Conservation (phyloP, 2,329 filamentous ascomycete species). For the Plectosphaerella sp. region DNA sequence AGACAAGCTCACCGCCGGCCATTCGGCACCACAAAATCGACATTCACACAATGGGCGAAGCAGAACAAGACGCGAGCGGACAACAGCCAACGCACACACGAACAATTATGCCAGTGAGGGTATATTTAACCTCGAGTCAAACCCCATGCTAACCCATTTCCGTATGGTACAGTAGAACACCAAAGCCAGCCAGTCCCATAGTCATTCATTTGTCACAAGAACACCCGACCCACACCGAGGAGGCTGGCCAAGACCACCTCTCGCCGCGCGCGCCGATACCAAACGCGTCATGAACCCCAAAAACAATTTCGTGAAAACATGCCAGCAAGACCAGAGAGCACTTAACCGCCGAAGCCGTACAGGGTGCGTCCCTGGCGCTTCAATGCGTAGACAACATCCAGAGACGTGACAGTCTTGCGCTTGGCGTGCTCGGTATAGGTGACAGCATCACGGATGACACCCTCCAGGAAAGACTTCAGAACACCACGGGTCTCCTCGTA, state of each 20-base stretch:
- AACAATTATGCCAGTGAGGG: not conserved
- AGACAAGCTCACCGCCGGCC: too few relatives aligned
- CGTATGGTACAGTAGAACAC: constrained; percentile 39
- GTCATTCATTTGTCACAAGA: constrained; percentile 29
- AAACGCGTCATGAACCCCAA: constrained; percentile 12
- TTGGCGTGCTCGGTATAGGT: constrained; percentile 79
- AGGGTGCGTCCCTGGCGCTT: constrained; percentile 72
- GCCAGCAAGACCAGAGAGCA: constrained; percentile 11
- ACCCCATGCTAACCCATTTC: constrained; percentile 29
- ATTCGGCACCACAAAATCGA: not conserved
- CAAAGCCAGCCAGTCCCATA: constrained; percentile 36
- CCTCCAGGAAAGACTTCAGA: constrained; percentile 74
- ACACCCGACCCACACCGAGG: constrained; percentile 24
- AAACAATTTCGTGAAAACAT: constrained; percentile 31
- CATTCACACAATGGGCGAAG: not conserved
- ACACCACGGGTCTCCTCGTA: constrained; percentile 76
- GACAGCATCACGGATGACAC: constrained; percentile 72
- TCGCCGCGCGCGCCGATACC: not conserved
- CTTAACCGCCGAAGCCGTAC: constrained; percentile 87
- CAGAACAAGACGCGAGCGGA: not conserved
- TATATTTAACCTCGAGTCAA: constrained; percentile 12
- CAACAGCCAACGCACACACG: not conserved
- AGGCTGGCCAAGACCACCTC: constrained; percentile 4
- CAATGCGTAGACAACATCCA: constrained; percentile 64
- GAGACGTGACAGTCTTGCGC: constrained; percentile 73